These are phyloP conservation scores for Adansonia madagascariensis DNA, from an alignment of 441 rosid genomes.

Conservation along the genomic window DNA sequence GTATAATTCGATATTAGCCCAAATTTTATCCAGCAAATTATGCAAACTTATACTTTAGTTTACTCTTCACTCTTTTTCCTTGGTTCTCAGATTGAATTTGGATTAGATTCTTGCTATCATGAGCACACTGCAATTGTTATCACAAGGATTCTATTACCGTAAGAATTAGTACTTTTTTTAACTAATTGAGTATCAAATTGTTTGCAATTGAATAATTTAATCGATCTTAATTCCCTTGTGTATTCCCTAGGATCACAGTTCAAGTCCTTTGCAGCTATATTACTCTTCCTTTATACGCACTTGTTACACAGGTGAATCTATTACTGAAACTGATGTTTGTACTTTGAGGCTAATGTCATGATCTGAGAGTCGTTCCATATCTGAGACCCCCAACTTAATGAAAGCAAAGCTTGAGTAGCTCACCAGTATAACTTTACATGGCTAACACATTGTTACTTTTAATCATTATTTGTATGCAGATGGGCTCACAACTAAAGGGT, in stretches of 20 bases:
- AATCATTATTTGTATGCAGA: slow-evolving; percentile 32
- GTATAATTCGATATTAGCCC: too few species aligned
- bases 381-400: too few species aligned
- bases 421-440: too few species aligned
- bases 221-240: not conserved
- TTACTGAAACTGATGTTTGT: not conserved
- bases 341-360: not conserved
- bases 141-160: slow-evolving; percentile 28
- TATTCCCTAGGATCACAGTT: slow-evolving; percentile 37
- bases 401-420: too few species aligned
- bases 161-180: slow-evolving; percentile 16
- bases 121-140: slow-evolving; percentile 1
- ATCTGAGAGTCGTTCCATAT: too few species aligned
- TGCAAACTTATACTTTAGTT: not conserved
- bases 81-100: slow-evolving; percentile 32
- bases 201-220: not conserved
- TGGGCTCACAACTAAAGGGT: slow-evolving; percentile 48
- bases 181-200: not conserved
- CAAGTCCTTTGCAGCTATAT: slow-evolving; percentile 48
- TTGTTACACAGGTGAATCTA: slow-evolving; percentile 43
- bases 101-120: slow-evolving; percentile 28
- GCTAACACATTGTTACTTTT: not conserved
- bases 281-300: slow-evolving; percentile 49
- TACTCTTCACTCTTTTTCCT: too few species aligned
- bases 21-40: not conserved